Conservation (phyloP, 23 red algal genomes). For the Gracilariopsis chorda region DNA sequence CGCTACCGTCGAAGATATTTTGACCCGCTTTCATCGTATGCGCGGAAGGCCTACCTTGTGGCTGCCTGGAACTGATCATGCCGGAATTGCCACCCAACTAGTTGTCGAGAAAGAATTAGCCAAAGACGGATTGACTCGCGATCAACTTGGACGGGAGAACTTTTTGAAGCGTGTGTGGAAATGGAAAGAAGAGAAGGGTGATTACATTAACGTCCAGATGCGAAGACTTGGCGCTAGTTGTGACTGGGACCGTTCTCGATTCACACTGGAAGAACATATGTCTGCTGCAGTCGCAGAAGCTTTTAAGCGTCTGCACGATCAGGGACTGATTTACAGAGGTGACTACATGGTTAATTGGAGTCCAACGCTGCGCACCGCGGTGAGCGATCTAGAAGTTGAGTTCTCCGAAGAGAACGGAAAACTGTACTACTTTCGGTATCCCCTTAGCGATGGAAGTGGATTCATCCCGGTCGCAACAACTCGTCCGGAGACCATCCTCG, state of each 20-base stretch:
- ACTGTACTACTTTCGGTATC: conserved; percentile 97
- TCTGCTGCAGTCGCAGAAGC: conserved; percentile 78
- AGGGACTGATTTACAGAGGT: conserved; percentile 88
- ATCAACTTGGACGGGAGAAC: conserved; percentile 75
- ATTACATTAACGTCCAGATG: conserved; percentile 96
- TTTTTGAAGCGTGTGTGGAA: conserved; percentile 94
- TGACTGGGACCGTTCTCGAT: conserved; percentile 88
- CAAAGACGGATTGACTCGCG: conserved; percentile 41
- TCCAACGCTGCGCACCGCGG: conserved; percentile 89
- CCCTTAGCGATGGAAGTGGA: conserved; percentile 43
- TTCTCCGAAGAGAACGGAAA: conserved; percentile 87
- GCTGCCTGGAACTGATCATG: conserved; percentile 98
- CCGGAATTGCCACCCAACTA: conserved; percentile 97
- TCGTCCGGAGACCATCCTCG: conserved; percentile 95
- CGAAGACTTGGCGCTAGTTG: conserved; percentile 87
- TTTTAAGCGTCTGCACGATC: conserved; percentile 88
- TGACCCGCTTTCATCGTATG: conserved; percentile 94
- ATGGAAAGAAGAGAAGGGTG: conserved; percentile 94
- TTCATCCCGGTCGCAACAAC: conserved; percentile 91
- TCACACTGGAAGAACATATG: conserved; percentile 80
- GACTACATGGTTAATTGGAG: conserved; percentile 99
- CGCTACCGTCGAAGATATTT: conserved; percentile 89
- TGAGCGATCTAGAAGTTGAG: conserved; percentile 97
- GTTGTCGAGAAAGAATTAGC: conserved; percentile 80
- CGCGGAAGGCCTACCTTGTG: conserved; percentile 68